A percentile compares a stretch with the other conserved stretches of the same genome.
These are phyloP conservation scores for Acorus calamus DNA, from an alignment of 106 monocot genomes.

Conservation along the genomic window DNA sequence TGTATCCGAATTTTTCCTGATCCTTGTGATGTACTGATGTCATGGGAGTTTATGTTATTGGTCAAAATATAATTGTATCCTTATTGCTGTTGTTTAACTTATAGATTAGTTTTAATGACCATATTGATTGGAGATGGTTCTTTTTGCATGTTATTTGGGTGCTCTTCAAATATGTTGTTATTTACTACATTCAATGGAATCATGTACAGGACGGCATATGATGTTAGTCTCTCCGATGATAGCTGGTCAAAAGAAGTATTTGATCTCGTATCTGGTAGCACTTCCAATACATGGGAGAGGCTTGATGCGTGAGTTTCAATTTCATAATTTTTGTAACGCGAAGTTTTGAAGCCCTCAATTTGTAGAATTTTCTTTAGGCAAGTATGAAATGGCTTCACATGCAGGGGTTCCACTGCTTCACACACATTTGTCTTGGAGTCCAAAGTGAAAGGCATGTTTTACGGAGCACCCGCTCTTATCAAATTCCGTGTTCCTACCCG, in stretches of 20 bases:
- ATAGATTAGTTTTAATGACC: no score
- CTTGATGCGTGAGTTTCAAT: conserved; percentile 73
- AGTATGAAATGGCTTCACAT: neutral
- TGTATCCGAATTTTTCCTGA: no score
- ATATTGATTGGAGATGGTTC: no score
- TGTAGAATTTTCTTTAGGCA: neutral
- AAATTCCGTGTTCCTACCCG: conserved; percentile 83
- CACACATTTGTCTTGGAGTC: conserved; percentile 83
- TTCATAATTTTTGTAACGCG: neutral
- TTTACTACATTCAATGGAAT: neutral
- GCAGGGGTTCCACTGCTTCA: conserved; percentile 67
- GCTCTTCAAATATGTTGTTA: no score
- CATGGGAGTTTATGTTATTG: no score
- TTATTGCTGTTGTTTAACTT: no score
- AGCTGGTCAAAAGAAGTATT: conserved; percentile 72
- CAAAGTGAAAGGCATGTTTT: conserved; percentile 63
- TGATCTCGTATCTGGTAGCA: conserved; percentile 57
- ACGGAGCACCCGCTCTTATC: conserved; percentile 69
- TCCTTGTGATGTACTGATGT: no score
- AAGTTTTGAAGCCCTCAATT: neutral
- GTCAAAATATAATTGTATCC: no score
- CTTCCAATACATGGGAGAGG: conserved; percentile 76
- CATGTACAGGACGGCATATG: conserved; percentile 80
- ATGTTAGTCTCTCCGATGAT: conserved; percentile 90
- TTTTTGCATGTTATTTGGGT: no score